Evolutionary conservation across 768 basidiomycete species (phyloP), one percentile per base, ranked within the genome.

Genomic region (Clathrus columnatus): DNA sequence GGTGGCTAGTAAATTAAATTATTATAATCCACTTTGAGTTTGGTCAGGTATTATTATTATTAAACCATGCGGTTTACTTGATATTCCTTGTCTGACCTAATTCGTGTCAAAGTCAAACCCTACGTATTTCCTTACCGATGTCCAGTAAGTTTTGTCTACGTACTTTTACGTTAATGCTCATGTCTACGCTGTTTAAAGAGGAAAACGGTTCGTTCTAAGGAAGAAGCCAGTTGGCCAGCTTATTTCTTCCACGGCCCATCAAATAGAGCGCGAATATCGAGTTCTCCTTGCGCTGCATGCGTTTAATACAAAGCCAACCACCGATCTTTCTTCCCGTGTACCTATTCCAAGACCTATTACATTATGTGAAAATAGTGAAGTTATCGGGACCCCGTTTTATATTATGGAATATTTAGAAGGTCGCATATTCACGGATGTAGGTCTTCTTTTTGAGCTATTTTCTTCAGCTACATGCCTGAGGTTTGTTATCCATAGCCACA

Each of bases 331-430:
- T 29, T 70, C 75, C 56, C 74, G 72, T 28, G 83, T 97, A 14
- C 95, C 94, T 1, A 82, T 96, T 0, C 95, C 95, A 1, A 79
- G 83, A 61, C 89, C 92, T 0, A 85, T 87, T 57, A 74, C 83
- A 23, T 73, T 97, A 1, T 97, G 95, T 65, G 82, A 87, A 62
- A 90, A 97, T 64, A 72, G 63, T 30, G 63, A 71, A 2, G 77
- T 97, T 41, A 75, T 95, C 18, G 95, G 94, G 2, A 91, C 92
- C 21, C 81, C 86, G 1, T 97, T 97, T 71, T 98, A 96, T 66
- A 78, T 97, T 45, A 98, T 99, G 95, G 87, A 97, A 66, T 98
- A 89, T 66, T 65, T 98, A 45, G 84, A 95, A 20, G 95, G 95
- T 0, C 79, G 96, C 47, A 94, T 97, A 61, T 99, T 96, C 71